Evolutionary conservation across 2,329 filamentous ascomycete species (phyloP).

Genomic region (Biscogniauxia marginata): DNA sequence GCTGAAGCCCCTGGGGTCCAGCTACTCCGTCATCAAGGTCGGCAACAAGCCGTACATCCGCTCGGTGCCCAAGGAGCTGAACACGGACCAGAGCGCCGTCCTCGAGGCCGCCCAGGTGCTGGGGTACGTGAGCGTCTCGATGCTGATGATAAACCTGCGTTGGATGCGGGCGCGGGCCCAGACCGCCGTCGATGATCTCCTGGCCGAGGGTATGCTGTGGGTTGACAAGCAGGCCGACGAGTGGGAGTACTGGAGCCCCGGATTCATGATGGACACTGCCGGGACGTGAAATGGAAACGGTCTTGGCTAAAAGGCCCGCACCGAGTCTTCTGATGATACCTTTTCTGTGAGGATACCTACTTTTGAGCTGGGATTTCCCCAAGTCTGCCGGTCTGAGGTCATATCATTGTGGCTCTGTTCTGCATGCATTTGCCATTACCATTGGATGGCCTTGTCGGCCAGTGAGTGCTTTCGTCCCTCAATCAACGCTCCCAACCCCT

Average conservation of each 20-base stretch:
- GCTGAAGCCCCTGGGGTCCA: slow-evolving; percentile 81
- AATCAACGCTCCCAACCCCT: too few relatives aligned
- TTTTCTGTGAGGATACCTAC: too few relatives aligned
- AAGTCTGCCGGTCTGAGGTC: neutral
- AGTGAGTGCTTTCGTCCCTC: too few relatives aligned
- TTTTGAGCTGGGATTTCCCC: neutral
- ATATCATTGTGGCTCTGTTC: too few relatives aligned
- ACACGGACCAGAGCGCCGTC: slow-evolving; percentile 88
- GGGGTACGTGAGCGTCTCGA: slow-evolving; percentile 85
- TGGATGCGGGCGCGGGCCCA: slow-evolving; percentile 85
- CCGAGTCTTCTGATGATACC: too few relatives aligned
- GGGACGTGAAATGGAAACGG: slow-evolving; percentile 20
- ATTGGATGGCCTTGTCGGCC: too few relatives aligned
- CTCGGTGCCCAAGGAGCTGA: slow-evolving; percentile 91
- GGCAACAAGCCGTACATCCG: slow-evolving; percentile 85
- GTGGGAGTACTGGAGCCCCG: slow-evolving; percentile 91
- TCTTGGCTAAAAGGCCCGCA: neutral
- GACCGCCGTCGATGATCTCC: slow-evolving; percentile 86
- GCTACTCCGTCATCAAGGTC: slow-evolving; percentile 81
- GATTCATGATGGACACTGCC: slow-evolving; percentile 54
- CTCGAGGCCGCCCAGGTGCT: slow-evolving; percentile 88
- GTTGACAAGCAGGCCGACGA: slow-evolving; percentile 82
- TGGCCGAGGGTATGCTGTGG: slow-evolving; percentile 90
- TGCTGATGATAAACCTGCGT: slow-evolving; percentile 80
- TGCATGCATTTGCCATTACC: too few relatives aligned